Evolutionary conservation across 305 asterid species (phyloP).

Genomic region (Stenogyne calaminthoides): DNA sequence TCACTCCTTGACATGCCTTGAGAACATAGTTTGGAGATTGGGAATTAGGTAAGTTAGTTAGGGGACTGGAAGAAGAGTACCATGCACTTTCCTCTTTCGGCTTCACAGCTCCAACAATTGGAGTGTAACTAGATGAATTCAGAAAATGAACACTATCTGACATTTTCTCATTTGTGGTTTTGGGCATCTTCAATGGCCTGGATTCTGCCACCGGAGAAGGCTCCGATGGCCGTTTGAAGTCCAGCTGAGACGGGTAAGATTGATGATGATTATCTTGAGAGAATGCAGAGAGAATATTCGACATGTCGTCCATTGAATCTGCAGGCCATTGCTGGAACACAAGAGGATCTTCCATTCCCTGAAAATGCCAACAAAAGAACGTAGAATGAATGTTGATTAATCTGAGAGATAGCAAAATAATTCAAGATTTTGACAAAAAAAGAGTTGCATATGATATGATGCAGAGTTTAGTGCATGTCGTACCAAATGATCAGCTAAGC

Average conservation of each 20-base stretch:
- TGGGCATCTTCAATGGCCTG: slow-evolving; percentile 44
- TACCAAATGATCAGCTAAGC: slow-evolving; percentile 55
- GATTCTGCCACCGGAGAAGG: slow-evolving; percentile 9
- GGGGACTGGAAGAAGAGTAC: slow-evolving; percentile 27
- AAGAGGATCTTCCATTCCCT: slow-evolving; percentile 55
- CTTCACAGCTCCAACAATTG: slow-evolving; percentile 19
- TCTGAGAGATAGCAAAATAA: neutral
- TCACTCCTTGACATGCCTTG: slow-evolving; percentile 49
- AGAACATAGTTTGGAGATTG: slow-evolving; percentile 35
- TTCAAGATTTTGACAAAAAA: neutral
- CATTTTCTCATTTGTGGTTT: slow-evolving; percentile 29
- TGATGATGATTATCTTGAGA: slow-evolving; percentile 35
- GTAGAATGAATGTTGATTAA: neutral
- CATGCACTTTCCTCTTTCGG: slow-evolving; percentile 43
- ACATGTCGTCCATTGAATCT: slow-evolving; percentile 34
- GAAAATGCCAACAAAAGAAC: neutral
- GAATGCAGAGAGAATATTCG: slow-evolving; percentile 33
- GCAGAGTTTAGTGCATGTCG: slow-evolving; percentile 17
- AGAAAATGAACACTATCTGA: neutral
- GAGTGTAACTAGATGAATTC: slow-evolving; percentile 6
- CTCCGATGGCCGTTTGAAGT: slow-evolving; percentile 42
- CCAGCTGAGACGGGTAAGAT: slow-evolving; percentile 11
- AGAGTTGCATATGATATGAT: neutral
- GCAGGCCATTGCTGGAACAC: slow-evolving; percentile 48
- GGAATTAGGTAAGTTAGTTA: slow-evolving; percentile 13